Base-by-base conservation (phyloP, 2,329 filamentous ascomycete species). In the Chaetomium strumarium region DNA sequence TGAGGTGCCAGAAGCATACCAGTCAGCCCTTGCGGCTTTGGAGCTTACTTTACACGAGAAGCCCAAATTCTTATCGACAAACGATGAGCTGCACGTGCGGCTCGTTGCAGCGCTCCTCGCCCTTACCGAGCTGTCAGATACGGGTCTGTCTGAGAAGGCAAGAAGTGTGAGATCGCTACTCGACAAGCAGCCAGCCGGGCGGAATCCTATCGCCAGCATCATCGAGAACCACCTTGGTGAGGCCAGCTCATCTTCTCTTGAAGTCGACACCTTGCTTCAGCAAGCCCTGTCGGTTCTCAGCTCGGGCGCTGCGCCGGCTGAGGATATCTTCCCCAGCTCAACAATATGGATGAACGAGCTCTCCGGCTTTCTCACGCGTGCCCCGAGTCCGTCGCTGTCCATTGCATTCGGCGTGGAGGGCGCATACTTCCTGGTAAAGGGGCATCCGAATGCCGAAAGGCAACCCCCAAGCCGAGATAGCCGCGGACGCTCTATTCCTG, bases 381-480 rank as follows among this genome's bases (percentile, higher is more conserved):
- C 71, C 1, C 77, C 83, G 2, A 79, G 81, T 55, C 73, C 79
- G 5, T 84, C 88, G 0, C 69, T 95, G 3, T 81, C 88, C 0
- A 79, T 96, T 5, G 88, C 85, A 2, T 91, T 84, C 63, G 77
- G 77, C 20, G 72, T 96, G 7, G 83, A 81, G 0, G 89, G 89
- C 3, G 81, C 81, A 1, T 79, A 87, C 6, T 83, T 86, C 58
- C 70, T 96, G 3, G 74, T 86, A 0, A 65, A 71, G 11, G 58
- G 62, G 5, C 50, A 64, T 0, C 49, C 63, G 24, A 59, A 54
- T 42, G 55, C 57, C n/a, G n/a, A 52, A 37, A 16, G 44, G 2
- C 52, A 39, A 2, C 12, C 61, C 7, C 56, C 59, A 52, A 64
- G 71, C 31, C 75, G 85, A 40, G 90, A 96, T 64, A 72, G 77